Evolutionary conservation across 768 basidiomycete genomes (phyloP), one percentile per base, ranked within the genome.

Genomic region (Phylloporus arenicola): DNA sequence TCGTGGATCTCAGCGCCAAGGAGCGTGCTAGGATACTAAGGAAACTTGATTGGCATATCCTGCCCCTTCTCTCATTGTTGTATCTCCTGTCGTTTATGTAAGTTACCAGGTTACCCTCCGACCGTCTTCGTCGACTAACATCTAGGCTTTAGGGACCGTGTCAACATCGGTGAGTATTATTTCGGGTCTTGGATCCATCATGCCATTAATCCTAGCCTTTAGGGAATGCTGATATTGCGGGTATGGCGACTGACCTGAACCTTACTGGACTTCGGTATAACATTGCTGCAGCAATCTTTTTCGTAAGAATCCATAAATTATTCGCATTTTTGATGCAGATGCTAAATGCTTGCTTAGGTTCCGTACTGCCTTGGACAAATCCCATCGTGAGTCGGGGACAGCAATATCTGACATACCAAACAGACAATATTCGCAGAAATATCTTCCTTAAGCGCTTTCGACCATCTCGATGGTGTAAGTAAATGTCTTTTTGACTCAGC

Each of bases 171-270:
- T 47, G 57, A 65, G 67, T 59, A 11, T 9, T 10, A 22, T 34
- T 37, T 8, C 24, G 27, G 8, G 0, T 25, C 35, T 43, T 24
- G 16, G 27, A 34, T 39, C 2, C 13, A 9, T 40, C 45, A 27
- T 40, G 8, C 9, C 12, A 12, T 52, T 58, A n/a, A 64, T 9
- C 14, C 44, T 13, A 46, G 13, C 16, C 34, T n/a, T 40, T 22
- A 74, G 74, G 64, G 44, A 74, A 75, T 35, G 73, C 74, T 1
- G 61, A 61, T 60, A 65, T 80, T 30, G 76, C 75, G 6, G 77
- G 76, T 8, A 73, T 78, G 75, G 58, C 61, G 12, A 50, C 38
- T 3, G 75, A 77, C 48, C 56, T 72, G 40, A 10, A 70, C 10
- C 65, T 72, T 24, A 41, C 55, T 3, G 71, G 72, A 9, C 59